These are phyloP conservation scores for Capronia americana DNA, from an alignment of 2,329 filamentous ascomycete species.

Conservation along the genomic window DNA sequence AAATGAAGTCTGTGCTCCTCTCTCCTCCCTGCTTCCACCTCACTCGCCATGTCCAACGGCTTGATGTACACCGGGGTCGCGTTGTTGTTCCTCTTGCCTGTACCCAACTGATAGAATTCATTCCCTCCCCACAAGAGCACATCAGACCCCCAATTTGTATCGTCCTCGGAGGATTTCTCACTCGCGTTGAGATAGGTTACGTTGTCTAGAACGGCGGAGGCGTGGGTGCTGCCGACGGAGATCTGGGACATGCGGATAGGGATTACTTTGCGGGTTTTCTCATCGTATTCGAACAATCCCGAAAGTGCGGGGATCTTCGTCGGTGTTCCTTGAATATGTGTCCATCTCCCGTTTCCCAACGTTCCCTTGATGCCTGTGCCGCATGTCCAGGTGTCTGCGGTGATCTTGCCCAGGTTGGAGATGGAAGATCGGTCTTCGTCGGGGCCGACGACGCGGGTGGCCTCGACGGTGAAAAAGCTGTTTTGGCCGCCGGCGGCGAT, in stretches of 20 bases:
- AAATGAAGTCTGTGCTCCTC: slow-evolving; percentile 80
- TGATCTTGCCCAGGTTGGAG: slow-evolving; percentile 61
- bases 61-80: slow-evolving; percentile 78
- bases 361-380: slow-evolving; percentile 84
- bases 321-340: slow-evolving; percentile 78
- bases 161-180: slow-evolving; percentile 62
- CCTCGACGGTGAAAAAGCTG: slow-evolving; percentile 86
- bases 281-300: slow-evolving; percentile 85
- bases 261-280: slow-evolving; percentile 67
- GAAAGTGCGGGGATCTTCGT: slow-evolving; percentile 83
- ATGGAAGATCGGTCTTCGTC: slow-evolving; percentile 50
- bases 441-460: slow-evolving; percentile 62
- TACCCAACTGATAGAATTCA: slow-evolving; percentile 91
- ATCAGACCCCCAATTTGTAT: slow-evolving; percentile 87
- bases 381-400: slow-evolving; percentile 82
- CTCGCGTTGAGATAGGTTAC: slow-evolving; percentile 69
- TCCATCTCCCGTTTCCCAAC: slow-evolving; percentile 87
- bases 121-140: slow-evolving; percentile 95
- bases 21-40: slow-evolving; percentile 65
- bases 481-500: slow-evolving; percentile 86
- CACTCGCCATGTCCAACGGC: slow-evolving; percentile 71
- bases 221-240: slow-evolving; percentile 79
- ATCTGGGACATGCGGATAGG: slow-evolving; percentile 80
- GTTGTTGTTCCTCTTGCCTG: slow-evolving; percentile 83
- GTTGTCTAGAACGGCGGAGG: slow-evolving; percentile 82